Percentiles rank a stretch among this genome's conserved stretches.
These are phyloP conservation scores for Cryptococcus sp. DNA, from an alignment of 1,284 basidiomycete genomes.

Conservation along the genomic window DNA sequence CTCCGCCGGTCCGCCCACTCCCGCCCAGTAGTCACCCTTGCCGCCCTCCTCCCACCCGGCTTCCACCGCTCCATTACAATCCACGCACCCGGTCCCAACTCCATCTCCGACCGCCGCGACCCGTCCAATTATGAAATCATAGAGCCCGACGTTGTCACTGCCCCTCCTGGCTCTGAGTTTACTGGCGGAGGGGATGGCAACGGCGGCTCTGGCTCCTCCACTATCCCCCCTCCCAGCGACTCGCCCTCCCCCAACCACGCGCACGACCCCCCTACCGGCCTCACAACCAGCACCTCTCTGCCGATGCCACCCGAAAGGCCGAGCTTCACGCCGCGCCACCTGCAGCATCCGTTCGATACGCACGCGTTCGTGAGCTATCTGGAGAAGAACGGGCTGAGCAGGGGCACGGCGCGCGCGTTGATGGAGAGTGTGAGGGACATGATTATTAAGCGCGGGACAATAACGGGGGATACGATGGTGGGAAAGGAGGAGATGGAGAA, in stretches of 20 bases:
- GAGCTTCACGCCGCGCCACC: constrained; percentile 13
- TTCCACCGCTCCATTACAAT: constrained; percentile 13
- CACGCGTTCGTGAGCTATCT: constrained; percentile 47
- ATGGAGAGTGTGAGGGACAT: constrained; percentile 84
- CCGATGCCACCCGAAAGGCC: constrained; percentile 21
- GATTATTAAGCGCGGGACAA: constrained; percentile 70
- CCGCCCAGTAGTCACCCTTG: background rate
- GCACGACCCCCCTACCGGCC: background rate
- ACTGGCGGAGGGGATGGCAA: too few relatives aligned
- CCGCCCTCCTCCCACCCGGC: background rate
- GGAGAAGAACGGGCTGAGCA: constrained; percentile 32
- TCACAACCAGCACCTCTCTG: constrained; percentile 13
- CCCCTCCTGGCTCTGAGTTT: background rate
- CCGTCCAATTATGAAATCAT: constrained; percentile 1
- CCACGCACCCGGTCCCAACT: constrained; percentile 8
- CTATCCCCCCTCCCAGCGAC: background rate
- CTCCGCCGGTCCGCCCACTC: constrained; percentile 6
- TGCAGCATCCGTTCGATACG: constrained; percentile 50
- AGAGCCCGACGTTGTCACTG: background rate
- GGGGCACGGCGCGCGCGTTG: constrained; percentile 62
- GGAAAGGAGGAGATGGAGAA: constrained; percentile 85
- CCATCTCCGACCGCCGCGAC: constrained; percentile 2
- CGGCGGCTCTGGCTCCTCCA: background rate
- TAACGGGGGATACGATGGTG: constrained; percentile 69
- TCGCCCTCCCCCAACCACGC: background rate